Conservation (phyloP, 1,284 basidiomycete species). For the Ustilago sp. region DNA sequence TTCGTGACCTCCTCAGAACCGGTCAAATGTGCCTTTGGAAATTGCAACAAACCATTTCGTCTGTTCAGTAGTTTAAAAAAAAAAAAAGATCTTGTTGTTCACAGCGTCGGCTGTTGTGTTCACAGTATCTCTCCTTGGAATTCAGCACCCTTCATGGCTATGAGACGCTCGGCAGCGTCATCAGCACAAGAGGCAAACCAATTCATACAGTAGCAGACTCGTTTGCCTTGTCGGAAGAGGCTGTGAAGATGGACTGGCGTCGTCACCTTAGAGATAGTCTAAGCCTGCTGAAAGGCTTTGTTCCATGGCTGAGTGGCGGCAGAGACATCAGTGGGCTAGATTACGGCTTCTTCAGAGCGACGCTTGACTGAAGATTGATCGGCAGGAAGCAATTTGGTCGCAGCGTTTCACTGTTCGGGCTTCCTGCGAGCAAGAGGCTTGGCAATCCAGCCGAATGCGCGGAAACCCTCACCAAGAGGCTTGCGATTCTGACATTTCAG, state of each 20-base stretch:
- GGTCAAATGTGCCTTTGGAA: too few relatives aligned
- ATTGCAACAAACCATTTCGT: too few relatives aligned
- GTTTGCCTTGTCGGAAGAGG: neutral
- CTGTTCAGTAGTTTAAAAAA: too few relatives aligned
- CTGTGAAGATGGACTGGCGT: constrained; percentile 3
- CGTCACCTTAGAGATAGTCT: neutral
- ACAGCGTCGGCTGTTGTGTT: too few relatives aligned
- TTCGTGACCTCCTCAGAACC: neutral
- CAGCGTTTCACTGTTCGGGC: neutral
- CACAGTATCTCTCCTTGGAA: neutral
- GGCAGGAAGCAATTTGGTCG: neutral
- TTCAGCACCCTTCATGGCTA: neutral
- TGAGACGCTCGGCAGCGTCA: neutral
- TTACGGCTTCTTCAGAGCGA: constrained; percentile 1
- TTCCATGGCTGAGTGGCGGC: neutral
- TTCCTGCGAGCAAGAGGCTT: constrained; percentile 12
- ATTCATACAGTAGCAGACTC: neutral
- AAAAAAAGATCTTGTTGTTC: too few relatives aligned
- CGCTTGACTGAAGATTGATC: neutral
- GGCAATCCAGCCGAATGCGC: neutral
- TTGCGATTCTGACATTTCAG: neutral
- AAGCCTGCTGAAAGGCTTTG: neutral
- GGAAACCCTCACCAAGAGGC: neutral
- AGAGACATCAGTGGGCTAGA: neutral
- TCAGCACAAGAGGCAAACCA: neutral